These are phyloP conservation scores for Simplicillium aogashimaense DNA, from an alignment of 2,329 filamentous ascomycete species.

Conservation along the genomic window DNA sequence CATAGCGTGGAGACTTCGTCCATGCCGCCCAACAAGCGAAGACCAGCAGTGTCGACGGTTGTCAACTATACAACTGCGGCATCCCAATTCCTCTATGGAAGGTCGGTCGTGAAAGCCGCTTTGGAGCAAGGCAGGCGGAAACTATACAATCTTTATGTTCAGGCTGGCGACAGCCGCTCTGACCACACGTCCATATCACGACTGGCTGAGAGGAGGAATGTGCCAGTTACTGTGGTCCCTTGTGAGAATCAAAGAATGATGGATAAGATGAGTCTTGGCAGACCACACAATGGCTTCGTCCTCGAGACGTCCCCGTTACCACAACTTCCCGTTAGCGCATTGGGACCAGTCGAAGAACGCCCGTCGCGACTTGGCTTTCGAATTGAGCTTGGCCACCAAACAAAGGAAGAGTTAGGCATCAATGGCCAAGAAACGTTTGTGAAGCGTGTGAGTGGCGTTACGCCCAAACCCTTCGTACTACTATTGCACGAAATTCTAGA, in stretches of 20 bases:
- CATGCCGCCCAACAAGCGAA: background rate
- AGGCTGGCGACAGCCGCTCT: constrained; percentile 45
- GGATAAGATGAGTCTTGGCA: constrained; percentile 71
- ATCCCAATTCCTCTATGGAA: constrained; percentile 86
- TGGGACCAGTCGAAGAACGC: constrained; percentile 39
- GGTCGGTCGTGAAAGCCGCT: constrained; percentile 70
- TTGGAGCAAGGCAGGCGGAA: constrained; percentile 57
- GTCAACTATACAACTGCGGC: constrained; percentile 66
- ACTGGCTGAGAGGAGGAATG: constrained; percentile 35
- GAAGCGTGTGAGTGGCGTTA: constrained; percentile 16
- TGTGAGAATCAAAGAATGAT: constrained; percentile 58
- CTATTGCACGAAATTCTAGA: constrained; percentile 72
- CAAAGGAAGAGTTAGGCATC: constrained; percentile 60
- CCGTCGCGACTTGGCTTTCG: constrained; percentile 40
- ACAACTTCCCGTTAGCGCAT: constrained; percentile 51
- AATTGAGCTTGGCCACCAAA: constrained; percentile 56
- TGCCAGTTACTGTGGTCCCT: constrained; percentile 48
- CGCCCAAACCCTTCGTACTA: constrained; percentile 58
- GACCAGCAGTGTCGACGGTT: constrained; percentile 24
- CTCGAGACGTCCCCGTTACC: constrained; percentile 81
- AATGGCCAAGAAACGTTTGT: constrained; percentile 57
- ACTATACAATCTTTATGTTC: constrained; percentile 78
- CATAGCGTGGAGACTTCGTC: background rate
- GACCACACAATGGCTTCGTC: constrained; percentile 84
- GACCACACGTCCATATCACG: constrained; percentile 33